A percentile compares a stretch with the other conserved stretches of the same genome.
Conservation (phyloP, 2,329 filamentous ascomycete species). For the Xylaria sp. region DNA sequence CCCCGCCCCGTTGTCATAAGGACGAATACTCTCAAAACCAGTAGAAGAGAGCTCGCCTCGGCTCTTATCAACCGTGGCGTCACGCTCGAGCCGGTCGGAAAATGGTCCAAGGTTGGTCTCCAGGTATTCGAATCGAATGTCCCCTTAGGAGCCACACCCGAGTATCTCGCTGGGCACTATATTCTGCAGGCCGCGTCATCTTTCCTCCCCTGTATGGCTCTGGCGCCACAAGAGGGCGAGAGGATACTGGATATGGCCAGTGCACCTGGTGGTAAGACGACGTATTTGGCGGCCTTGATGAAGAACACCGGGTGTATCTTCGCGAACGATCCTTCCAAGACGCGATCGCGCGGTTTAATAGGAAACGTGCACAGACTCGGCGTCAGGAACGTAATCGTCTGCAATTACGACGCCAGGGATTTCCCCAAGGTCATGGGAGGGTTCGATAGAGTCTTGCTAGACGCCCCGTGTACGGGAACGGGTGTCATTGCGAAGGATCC, state of each 20-base stretch:
- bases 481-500: constrained; percentile 98
- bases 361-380: constrained; percentile 97
- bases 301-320: constrained; percentile 96
- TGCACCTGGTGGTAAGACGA: constrained; percentile 94
- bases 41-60: constrained; percentile 76
- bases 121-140: constrained; percentile 88
- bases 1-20: constrained; percentile 89
- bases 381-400: constrained; percentile 91
- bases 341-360: constrained; percentile 93
- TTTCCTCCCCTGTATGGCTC: constrained; percentile 96
- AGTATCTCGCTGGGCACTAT: constrained; percentile 97
- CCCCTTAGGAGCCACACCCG: constrained; percentile 73
- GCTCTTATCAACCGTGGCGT: constrained; percentile 63
- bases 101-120: constrained; percentile 91
- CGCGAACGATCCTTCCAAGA: constrained; percentile 92
- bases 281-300: constrained; percentile 95
- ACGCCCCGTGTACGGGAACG: constrained; percentile 95
- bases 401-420: constrained; percentile 89
- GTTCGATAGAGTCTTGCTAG: constrained; percentile 77
- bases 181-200: constrained; percentile 96
- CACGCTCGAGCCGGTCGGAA: constrained; percentile 90
- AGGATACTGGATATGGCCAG: constrained; percentile 93
- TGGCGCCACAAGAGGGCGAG: constrained; percentile 92
- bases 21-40: constrained; percentile 88
- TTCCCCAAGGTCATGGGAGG: constrained; percentile 95